phyloP scores from a whole-genome alignment of 2,329 filamentous ascomycete genomes.

The Arachnomyces sp. region DNA sequence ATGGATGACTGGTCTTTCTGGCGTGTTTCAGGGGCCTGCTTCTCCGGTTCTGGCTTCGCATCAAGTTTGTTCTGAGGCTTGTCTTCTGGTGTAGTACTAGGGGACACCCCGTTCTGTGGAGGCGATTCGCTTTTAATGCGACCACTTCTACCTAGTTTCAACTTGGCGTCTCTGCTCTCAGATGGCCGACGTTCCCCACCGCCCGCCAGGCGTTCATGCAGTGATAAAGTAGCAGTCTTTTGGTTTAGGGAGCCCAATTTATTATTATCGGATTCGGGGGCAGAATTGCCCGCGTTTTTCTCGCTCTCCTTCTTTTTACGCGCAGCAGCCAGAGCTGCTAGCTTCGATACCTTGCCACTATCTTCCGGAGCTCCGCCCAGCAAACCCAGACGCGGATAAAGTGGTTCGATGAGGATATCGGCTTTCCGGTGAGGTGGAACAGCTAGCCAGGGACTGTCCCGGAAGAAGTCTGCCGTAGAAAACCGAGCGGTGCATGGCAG shows the following conservation, averaged over 20 bases:
- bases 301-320: conserved; percentile 74
- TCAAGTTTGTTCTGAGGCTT: no score
- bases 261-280: conserved; percentile 7
- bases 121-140: no score
- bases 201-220: conserved; percentile 32
- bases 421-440: conserved; percentile 60
- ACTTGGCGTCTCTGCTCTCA: conserved; percentile 1
- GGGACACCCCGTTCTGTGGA: no score
- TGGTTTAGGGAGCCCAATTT: no score
- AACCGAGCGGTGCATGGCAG: conserved; percentile 23
- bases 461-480: conserved; percentile 59
- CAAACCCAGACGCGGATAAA: conserved; percentile 57
- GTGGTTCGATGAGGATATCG: conserved; percentile 54
- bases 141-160: not conserved
- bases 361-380: conserved; percentile 64
- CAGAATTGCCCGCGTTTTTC: conserved; percentile 31
- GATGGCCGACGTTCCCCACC: conserved; percentile 17
- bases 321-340: conserved; percentile 81
- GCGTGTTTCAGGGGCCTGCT: no score
- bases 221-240: conserved; percentile 18
- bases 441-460: conserved; percentile 77
- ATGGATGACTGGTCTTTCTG: not conserved
- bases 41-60: no score
- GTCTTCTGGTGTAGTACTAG: no score
- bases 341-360: conserved; percentile 71